These are phyloP conservation scores for Candida glucosophila DNA, from an alignment of 1,139 yeast genomes.

Conservation along the genomic window DNA sequence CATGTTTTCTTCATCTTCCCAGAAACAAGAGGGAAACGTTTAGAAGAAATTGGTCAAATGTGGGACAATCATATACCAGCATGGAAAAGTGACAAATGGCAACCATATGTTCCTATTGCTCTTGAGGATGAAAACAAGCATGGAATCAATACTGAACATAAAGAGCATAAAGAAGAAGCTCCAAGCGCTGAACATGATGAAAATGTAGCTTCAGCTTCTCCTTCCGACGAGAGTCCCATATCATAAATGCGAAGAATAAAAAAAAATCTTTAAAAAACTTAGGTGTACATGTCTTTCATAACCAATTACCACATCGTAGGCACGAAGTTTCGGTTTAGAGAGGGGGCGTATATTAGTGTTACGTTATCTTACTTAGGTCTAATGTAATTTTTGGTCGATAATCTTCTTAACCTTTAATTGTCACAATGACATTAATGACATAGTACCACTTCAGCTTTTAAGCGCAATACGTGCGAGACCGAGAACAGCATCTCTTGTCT, in stretches of 20 bases:
- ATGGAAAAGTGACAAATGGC: slow-evolving; percentile 42
- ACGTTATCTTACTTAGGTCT: no score
- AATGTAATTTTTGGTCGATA: no score
- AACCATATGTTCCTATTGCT: slow-evolving; percentile 33
- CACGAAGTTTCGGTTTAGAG: no score
- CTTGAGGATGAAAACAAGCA: slow-evolving; percentile 30
- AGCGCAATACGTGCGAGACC: slow-evolving; percentile 54
- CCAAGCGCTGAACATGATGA: slow-evolving; percentile 9
- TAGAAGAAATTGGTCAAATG: slow-evolving; percentile 57
- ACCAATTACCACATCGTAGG: no score
- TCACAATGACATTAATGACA: no score
- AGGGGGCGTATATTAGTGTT: no score
- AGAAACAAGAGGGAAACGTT: slow-evolving; percentile 53
- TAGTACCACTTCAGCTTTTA: neutral
- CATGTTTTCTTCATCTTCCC: slow-evolving; percentile 63
- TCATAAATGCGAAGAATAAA: no score
- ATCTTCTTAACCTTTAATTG: no score
- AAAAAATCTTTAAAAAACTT: no score
- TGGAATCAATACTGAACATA: slow-evolving; percentile 28
- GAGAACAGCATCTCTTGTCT: slow-evolving; percentile 69
- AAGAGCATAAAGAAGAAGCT: slow-evolving; percentile 16
- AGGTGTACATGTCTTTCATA: no score
- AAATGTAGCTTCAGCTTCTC: slow-evolving; percentile 1
- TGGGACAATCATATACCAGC: slow-evolving; percentile 54
- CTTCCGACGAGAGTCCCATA: no score